These are phyloP conservation scores for Vaccinium darrowii DNA, from an alignment of 148 eudicot species.

Conservation along the genomic window DNA sequence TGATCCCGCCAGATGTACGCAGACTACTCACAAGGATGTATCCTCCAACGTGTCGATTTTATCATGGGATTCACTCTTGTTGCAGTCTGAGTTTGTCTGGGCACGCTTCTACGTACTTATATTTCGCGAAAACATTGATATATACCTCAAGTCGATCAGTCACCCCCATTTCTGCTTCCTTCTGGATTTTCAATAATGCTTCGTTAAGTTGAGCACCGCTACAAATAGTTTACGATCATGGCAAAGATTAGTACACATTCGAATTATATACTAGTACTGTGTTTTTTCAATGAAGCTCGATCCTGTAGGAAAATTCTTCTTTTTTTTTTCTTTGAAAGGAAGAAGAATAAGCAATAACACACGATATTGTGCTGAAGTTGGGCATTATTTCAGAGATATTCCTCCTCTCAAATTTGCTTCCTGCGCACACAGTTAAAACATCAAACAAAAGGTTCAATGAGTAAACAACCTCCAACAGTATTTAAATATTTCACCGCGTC, in stretches of 20 bases:
- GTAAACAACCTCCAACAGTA: no score
- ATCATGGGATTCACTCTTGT: no score
- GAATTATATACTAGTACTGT: no score
- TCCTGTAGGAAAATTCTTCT: not conserved
- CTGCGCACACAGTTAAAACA: conserved; percentile 24
- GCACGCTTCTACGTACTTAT: no score
- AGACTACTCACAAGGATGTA: no score
- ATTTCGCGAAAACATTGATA: not conserved
- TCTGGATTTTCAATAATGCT: conserved; percentile 41
- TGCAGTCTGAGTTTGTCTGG: no score
- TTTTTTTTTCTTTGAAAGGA: no score
- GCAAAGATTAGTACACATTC: not conserved
- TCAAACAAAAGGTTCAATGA: not conserved
- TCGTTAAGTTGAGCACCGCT: conserved; percentile 51
- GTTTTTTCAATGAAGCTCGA: not conserved
- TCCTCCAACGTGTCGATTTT: no score
- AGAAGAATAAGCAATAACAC: conserved; percentile 21
- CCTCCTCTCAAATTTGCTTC: conserved; percentile 43
- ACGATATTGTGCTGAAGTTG: conserved; percentile 49
- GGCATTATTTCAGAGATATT: conserved; percentile 48
- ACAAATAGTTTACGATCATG: not conserved
- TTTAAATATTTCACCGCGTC: no score
- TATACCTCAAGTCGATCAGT: conserved; percentile 49
- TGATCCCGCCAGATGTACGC: no score
- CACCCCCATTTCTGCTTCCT: conserved; percentile 36